phyloP scores from a whole-genome alignment of 805 yeast species.

The Candida sakaeoensis region DNA sequence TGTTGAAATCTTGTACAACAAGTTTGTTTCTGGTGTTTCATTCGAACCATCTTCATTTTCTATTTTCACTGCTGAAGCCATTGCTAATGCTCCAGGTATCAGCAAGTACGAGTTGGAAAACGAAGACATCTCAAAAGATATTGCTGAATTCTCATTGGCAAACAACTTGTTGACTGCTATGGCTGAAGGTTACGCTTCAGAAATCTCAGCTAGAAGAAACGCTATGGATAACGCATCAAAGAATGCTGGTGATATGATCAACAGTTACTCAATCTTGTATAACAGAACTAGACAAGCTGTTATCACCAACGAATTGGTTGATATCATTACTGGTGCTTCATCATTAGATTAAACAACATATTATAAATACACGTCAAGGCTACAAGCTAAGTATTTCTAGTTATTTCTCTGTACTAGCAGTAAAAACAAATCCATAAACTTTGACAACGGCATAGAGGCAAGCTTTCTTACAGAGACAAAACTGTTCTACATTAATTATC shows the following conservation, averaged over 20 bases:
- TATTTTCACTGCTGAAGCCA: slow-evolving; percentile 64
- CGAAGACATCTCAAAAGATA: slow-evolving; percentile 62
- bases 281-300: slow-evolving; percentile 99
- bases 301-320: slow-evolving; percentile 98
- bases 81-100: slow-evolving; percentile 82
- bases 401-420: no score
- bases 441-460: no score
- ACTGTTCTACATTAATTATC: no score
- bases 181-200: slow-evolving; percentile 98
- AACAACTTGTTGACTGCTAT: slow-evolving; percentile 86
- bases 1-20: slow-evolving; percentile 82
- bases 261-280: slow-evolving; percentile 91
- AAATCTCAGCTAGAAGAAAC: slow-evolving; percentile 96
- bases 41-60: slow-evolving; percentile 78
- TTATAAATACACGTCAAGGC: not conserved
- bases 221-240: slow-evolving; percentile 99
- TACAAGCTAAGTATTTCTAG: slow-evolving; percentile 1
- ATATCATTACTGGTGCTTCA: slow-evolving; percentile 99
- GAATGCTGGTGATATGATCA: slow-evolving; percentile 99
- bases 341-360: slow-evolving; percentile 68
- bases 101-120: slow-evolving; percentile 75
- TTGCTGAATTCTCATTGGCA: slow-evolving; percentile 85
- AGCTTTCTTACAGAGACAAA: no score
- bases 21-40: slow-evolving; percentile 81
- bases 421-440: no score